Evolutionary conservation across 371 early-diverging fungal species (phyloP).

Genomic region (Syncephalis fuscata): DNA sequence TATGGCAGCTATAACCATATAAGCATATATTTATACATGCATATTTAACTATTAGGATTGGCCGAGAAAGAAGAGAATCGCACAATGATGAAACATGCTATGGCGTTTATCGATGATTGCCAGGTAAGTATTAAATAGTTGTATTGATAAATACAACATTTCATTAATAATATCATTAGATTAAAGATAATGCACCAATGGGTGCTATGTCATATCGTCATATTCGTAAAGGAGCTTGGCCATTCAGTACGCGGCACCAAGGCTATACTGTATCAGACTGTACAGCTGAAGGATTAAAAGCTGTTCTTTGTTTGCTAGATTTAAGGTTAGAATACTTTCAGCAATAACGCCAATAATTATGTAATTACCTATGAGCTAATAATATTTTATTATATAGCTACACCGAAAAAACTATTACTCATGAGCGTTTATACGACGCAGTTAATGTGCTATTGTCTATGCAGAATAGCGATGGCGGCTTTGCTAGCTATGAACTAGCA

Average conservation of each 20-base stretch:
- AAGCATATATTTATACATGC: not conserved
- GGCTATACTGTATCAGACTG: conserved; percentile 93
- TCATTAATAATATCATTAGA: conserved; percentile 17
- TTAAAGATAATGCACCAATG: conserved; percentile 51
- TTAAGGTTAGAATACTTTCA: conserved; percentile 13
- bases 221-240: conserved; percentile 83
- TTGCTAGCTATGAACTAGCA: conserved; percentile 76
- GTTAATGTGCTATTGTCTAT: conserved; percentile 79
- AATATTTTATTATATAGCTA: conserved; percentile 11
- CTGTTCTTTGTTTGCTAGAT: conserved; percentile 57
- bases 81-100: conserved; percentile 39
- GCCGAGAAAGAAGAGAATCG: conserved; percentile 51
- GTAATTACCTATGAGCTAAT: not conserved
- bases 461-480: conserved; percentile 86
- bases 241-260: conserved; percentile 88
- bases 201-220: conserved; percentile 61
- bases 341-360: not conserved
- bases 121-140: conserved; percentile 26
- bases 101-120: conserved; percentile 70
- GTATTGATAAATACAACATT: not conserved
- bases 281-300: conserved; percentile 89
- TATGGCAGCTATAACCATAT: not conserved
- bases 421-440: conserved; percentile 61
- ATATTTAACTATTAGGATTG: conserved; percentile 29
- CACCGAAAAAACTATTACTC: conserved; percentile 19